A percentile compares a stretch with the other conserved stretches of the same genome.
These are phyloP conservation scores for Fusarium sp. DNA, from an alignment of 2,329 filamentous ascomycete genomes.

Conservation along the genomic window DNA sequence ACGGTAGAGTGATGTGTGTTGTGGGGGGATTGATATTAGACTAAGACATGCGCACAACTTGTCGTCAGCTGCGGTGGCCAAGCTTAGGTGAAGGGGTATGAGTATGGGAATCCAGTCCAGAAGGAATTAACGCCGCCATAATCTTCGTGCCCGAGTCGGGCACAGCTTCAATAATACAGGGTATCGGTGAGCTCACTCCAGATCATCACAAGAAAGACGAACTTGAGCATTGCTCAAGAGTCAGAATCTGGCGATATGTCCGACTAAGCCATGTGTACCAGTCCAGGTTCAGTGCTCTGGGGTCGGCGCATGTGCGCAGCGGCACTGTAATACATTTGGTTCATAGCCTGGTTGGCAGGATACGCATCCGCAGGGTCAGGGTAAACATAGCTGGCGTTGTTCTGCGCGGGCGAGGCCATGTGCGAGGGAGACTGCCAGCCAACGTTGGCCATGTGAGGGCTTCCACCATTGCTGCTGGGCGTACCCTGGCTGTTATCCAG, in stretches of 20 bases:
- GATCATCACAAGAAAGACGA: background rate
- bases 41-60: constrained; percentile 32
- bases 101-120: constrained; percentile 31
- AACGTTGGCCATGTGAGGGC: constrained; percentile 83
- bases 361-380: constrained; percentile 79
- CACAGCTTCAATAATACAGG: constrained; percentile 34
- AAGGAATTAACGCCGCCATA: constrained; percentile 27
- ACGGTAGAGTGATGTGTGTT: background rate
- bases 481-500: constrained; percentile 78
- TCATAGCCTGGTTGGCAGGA: constrained; percentile 65
- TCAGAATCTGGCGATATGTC: constrained; percentile 22
- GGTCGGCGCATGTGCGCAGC: constrained; percentile 72
- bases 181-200: constrained; percentile 34
- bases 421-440: constrained; percentile 90
- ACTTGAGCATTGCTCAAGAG: constrained; percentile 10
- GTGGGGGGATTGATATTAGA: constrained; percentile 32
- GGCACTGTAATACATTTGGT: constrained; percentile 78
- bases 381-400: constrained; percentile 76
- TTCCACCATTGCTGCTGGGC: constrained; percentile 76
- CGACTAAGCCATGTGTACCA: constrained; percentile 53
- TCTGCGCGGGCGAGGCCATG: constrained; percentile 74
- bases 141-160: constrained; percentile 17
- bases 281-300: constrained; percentile 75
- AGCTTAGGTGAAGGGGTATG: constrained; percentile 6
- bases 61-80: constrained; percentile 27